A percentile compares a stretch with the other conserved stretches of the same genome.
Evolutionary conservation across 768 basidiomycete species (phyloP).

Genomic region (Kwoniella bestiolae): DNA sequence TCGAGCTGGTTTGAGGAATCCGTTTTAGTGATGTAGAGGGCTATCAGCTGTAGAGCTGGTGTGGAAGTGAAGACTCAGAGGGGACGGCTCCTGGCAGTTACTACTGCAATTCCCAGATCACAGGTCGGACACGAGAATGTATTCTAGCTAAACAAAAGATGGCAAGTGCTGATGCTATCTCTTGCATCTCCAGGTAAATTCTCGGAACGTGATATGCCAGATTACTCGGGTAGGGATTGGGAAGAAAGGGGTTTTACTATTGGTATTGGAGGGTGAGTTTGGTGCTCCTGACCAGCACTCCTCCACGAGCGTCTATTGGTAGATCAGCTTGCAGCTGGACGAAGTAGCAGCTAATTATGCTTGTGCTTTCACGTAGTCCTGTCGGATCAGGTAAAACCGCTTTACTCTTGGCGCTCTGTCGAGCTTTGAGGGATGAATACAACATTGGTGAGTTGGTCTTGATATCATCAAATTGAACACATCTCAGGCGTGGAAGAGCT

Average conservation of each 20-base stretch:
- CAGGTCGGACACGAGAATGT: no score
- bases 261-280: constrained; percentile 90
- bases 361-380: constrained; percentile 63
- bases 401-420: constrained; percentile 85
- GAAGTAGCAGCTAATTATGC: neutral
- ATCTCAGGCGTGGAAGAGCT: no score
- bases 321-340: no score
- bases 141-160: no score
- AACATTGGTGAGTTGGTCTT: constrained; percentile 75
- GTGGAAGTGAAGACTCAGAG: neutral
- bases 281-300: neutral
- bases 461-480: neutral
- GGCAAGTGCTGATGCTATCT: no score
- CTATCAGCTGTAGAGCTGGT: neutral
- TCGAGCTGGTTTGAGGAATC: neutral
- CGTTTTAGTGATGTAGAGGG: neutral
- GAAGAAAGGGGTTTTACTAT: constrained; percentile 92
- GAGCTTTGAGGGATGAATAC: constrained; percentile 74
- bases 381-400: constrained; percentile 99
- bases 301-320: neutral
- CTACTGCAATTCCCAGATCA: no score
- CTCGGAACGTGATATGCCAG: constrained; percentile 87
- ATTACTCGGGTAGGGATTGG: constrained; percentile 81
- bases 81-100: no score
- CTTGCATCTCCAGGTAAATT: constrained; percentile 82